Evolutionary conservation across 345 rosid genomes (phyloP).

Genomic region (Camelina sativa): DNA sequence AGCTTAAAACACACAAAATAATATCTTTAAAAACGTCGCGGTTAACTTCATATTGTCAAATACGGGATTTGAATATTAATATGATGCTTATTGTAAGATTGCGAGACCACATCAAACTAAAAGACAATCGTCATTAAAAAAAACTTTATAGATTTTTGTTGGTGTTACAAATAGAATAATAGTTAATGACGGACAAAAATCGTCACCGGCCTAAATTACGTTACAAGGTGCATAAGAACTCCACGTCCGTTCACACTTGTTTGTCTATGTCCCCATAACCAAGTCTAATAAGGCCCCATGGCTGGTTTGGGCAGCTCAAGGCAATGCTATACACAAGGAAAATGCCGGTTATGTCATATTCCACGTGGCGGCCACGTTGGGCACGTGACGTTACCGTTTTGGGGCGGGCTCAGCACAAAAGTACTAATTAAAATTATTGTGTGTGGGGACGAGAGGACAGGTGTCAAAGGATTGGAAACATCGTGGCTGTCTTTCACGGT

Average conservation of each 20-base stretch:
- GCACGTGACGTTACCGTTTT: conserved; percentile 34
- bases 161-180: conserved; percentile 33
- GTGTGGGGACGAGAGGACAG: conserved; percentile 30
- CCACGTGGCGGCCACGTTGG: conserved; percentile 32
- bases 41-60: background rate
- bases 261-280: conserved; percentile 30
- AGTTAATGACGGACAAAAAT: conserved; percentile 30
- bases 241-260: conserved; percentile 40
- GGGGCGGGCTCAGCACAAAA: conserved; percentile 7
- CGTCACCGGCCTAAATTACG: conserved; percentile 33
- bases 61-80: background rate
- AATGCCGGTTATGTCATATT: conserved; percentile 25
- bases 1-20: background rate
- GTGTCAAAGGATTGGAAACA: conserved; percentile 31
- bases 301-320: background rate
- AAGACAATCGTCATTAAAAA: conserved; percentile 23
- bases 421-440: background rate
- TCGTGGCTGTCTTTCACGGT: conserved; percentile 40
- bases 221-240: conserved; percentile 32
- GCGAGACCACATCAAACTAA: conserved; percentile 3
- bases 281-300: conserved; percentile 13
- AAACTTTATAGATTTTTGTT: background rate
- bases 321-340: conserved; percentile 3
- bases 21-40: background rate
- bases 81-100: background rate